Evolutionary conservation across 2,329 filamentous ascomycete species (phyloP), one percentile per base, ranked within the genome.

Genomic region (Fusarium globosum): DNA sequence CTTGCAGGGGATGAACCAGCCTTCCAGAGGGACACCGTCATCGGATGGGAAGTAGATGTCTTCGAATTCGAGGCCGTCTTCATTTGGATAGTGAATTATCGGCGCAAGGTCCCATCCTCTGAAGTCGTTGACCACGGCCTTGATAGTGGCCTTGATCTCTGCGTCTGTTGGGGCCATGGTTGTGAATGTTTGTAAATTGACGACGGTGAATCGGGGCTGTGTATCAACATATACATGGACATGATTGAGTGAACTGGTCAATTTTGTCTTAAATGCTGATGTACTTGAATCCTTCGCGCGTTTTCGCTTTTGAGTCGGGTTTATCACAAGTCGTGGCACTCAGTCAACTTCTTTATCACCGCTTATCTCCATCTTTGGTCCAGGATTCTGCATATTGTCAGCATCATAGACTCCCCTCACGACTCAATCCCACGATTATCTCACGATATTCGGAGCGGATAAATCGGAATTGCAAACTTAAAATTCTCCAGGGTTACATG

Each of bases 1-100:
- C 35, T 61, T 61, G 55, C 62, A 61, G 1, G 71, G 62, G 28
- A 73, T 68, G 38, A 74, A 74, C 71, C 71, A 73, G 5, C 71
- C 71, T 33, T 73, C 71, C 0, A 74, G 42, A 23, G 53, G 49
- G 2, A 73, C 67, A 1, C 71, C 71, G 1, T 71, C 71, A 8
- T 71, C 71, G 1, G 71, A 71, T 2, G 67, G 71, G 30, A 73
- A 73, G 21, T 58, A 71, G 15, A 73, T 48, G 15, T 68, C 67
- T 33, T 74, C 49, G 10, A 68, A 73, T 10, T 64, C 62, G 2
- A 73, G 71, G 6, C 23, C 53, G 15, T 45, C 58, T 45, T 73
- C 71, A 6, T 57, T 21, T 5, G 71, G 71, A 20, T 55, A 61
- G 33, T 73, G 71, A 23, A 71, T 64, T 33, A 73, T 71, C 1